Base-by-base conservation (phyloP, 129 eudicot genomes). In the Helianthus tuberosus region DNA sequence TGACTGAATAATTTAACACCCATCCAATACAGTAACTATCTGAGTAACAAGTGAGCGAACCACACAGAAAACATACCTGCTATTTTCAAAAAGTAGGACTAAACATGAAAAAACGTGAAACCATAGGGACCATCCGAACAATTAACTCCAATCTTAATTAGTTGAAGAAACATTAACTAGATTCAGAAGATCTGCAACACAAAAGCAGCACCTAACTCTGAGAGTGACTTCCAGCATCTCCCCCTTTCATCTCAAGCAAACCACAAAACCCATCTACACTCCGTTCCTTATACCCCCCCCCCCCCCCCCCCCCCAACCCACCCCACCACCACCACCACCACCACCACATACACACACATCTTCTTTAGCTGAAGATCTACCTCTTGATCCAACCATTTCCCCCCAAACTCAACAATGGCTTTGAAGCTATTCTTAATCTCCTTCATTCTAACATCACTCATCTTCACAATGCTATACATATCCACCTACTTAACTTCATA, bases 391-490 rank as follows among this genome's bases (percentile, higher is more conserved):
- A 3, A 3, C 13, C 55, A 50, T 14, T 36, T 14, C 7, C 48
- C 13, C 47, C 47, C 6, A 32, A 36, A 2, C 48, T 29, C n/a
- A 35, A 0, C 68, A 80, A 88, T 92, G 98, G 84, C 62, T 44
- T 63, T 81, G 46, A 87, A 87, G 72, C 0, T 58, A 1, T 79
- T 80, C 79, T 69, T 77, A 10, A 71, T 93, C 68, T 82, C 87
- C 4, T 85, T 93, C 86, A 76, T 83, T 3, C 52, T 84, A 27
- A 86, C 90, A 11, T 82, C 96, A 14, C 60, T 88, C 12, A 35
- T 78, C 39, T 81, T 77, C 68, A 85, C 80, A 51, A 71, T 87
- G 51, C 79, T 87, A 75, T 87, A 89, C 90, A 68, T 84, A 8
- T 82, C 89, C 61, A 82, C 95, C 27, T 74, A 82, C 67, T 61